Evolutionary conservation across 305 asterid species (phyloP).

Genomic region (Solanum hybrid): DNA sequence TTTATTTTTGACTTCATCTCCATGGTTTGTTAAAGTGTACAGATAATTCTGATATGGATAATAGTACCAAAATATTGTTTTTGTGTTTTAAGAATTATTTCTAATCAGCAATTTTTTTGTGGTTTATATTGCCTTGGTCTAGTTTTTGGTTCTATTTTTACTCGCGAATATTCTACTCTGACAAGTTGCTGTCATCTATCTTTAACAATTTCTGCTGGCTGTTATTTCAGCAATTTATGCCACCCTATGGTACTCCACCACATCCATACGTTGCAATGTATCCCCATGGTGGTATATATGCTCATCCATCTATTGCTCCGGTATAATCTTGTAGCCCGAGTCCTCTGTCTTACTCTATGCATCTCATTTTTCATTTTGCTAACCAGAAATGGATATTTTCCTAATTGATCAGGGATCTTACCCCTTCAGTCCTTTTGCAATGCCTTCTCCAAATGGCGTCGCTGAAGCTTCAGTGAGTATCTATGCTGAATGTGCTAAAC

Average conservation of each 20-base stretch:
- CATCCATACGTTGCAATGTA: slow-evolving; percentile 97
- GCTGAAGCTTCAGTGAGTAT: slow-evolving; percentile 74
- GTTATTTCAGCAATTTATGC: slow-evolving; percentile 67
- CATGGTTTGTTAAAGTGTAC: not conserved
- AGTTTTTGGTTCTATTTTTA: not conserved
- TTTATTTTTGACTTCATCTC: not conserved
- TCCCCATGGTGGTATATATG: slow-evolving; percentile 85
- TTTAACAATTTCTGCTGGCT: not conserved
- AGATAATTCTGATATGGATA: not conserved
- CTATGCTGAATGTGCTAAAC: not conserved
- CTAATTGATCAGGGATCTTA: slow-evolving; percentile 64
- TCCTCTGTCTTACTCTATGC: not conserved
- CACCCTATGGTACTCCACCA: slow-evolving; percentile 91
- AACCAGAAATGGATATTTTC: not conserved
- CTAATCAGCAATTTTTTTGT: not conserved
- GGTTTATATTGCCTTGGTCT: not conserved
- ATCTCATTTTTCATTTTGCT: not conserved
- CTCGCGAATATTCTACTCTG: not conserved
- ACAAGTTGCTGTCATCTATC: not conserved
- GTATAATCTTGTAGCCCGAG: slow-evolving; percentile 25
- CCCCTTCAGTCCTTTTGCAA: slow-evolving; percentile 81
- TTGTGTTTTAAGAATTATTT: not conserved
- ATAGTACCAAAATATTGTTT: not conserved
- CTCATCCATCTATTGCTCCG: slow-evolving; percentile 92
- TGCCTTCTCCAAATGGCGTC: slow-evolving; percentile 85